A percentile compares a stretch with the other conserved stretches of the same genome.
Evolutionary conservation across 2,329 filamentous ascomycete genomes (phyloP).

Genomic region (Alternaria triticina): DNA sequence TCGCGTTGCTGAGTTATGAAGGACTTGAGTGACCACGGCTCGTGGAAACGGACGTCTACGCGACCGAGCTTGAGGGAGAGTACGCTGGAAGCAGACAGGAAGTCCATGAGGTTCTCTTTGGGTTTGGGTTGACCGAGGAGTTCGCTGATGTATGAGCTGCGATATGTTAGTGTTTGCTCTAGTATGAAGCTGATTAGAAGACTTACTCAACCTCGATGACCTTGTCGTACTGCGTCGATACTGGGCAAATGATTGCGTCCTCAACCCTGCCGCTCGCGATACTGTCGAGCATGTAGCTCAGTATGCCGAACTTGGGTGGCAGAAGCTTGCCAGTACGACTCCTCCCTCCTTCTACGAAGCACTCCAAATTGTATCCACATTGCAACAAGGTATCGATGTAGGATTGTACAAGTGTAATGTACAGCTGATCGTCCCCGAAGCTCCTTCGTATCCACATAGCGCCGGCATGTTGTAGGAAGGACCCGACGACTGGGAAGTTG

Average conservation of each 20-base stretch:
- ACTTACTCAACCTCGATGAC: conserved; percentile 80
- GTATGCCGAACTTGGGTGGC: conserved; percentile 92
- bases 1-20: conserved; percentile 81
- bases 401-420: conserved; percentile 89
- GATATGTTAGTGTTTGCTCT: conserved; percentile 9
- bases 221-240: conserved; percentile 98
- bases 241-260: conserved; percentile 91
- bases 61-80: conserved; percentile 86
- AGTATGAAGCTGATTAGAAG: background rate
- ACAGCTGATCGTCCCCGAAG: conserved; percentile 90
- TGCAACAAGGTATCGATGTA: conserved; percentile 94
- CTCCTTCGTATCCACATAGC: conserved; percentile 95
- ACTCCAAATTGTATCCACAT: conserved; percentile 92
- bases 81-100: conserved; percentile 87
- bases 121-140: conserved; percentile 92
- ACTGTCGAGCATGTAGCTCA: conserved; percentile 90
- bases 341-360: conserved; percentile 96
- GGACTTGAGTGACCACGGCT: conserved; percentile 87
- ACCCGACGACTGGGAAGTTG: conserved; percentile 89
- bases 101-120: conserved; percentile 90
- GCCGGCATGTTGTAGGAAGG: conserved; percentile 90
- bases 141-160: conserved; percentile 86
- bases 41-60: conserved; percentile 94
- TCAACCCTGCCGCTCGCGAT: conserved; percentile 85
- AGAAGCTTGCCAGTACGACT: conserved; percentile 93